Conservation (phyloP, 1,284 basidiomycete genomes). For the Austroboletus niveus region DNA sequence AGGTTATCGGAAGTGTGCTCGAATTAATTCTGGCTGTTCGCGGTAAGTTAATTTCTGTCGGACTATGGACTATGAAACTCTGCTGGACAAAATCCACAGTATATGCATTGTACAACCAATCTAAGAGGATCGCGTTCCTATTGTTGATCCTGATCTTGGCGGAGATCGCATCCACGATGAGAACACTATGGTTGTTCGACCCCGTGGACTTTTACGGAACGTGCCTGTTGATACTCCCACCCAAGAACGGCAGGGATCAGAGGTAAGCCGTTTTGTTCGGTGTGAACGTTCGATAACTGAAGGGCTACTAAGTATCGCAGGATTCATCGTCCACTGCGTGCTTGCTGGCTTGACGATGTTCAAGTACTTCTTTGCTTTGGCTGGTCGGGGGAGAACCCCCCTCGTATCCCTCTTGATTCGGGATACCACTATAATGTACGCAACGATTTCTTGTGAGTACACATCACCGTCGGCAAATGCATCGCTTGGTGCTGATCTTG, state of each 20-base stretch:
- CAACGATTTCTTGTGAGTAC: slow-evolving; percentile 7
- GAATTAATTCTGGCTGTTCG: slow-evolving; percentile 21
- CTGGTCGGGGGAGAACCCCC: slow-evolving; percentile 14
- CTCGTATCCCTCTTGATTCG: slow-evolving; percentile 26
- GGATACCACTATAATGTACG: slow-evolving; percentile 17
- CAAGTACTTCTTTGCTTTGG: slow-evolving; percentile 16
- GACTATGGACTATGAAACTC: not conserved
- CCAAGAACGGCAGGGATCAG: slow-evolving; percentile 3
- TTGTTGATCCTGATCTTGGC: slow-evolving; percentile 11
- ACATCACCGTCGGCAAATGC: not conserved
- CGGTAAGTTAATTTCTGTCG: slow-evolving; percentile 8
- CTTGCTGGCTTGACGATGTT: slow-evolving; percentile 16
- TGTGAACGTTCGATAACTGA: not conserved
- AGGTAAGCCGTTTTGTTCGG: slow-evolving; percentile 1
- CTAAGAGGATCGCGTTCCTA: slow-evolving; percentile 12
- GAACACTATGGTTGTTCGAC: slow-evolving; percentile 5
- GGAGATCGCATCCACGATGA: slow-evolving; percentile 7
- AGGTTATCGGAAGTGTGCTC: slow-evolving; percentile 13
- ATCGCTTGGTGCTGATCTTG: slow-evolving; percentile 1
- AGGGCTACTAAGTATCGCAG: slow-evolving; percentile 9
- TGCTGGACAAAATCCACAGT: slow-evolving; percentile 8
- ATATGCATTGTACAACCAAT: slow-evolving; percentile 21
- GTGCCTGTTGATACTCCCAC: slow-evolving; percentile 14
- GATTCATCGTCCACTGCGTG: slow-evolving; percentile 15
- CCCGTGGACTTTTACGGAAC: not conserved